Conservation (phyloP, 2,329 filamentous ascomycete species). For the Colletotrichum godetiae region DNA sequence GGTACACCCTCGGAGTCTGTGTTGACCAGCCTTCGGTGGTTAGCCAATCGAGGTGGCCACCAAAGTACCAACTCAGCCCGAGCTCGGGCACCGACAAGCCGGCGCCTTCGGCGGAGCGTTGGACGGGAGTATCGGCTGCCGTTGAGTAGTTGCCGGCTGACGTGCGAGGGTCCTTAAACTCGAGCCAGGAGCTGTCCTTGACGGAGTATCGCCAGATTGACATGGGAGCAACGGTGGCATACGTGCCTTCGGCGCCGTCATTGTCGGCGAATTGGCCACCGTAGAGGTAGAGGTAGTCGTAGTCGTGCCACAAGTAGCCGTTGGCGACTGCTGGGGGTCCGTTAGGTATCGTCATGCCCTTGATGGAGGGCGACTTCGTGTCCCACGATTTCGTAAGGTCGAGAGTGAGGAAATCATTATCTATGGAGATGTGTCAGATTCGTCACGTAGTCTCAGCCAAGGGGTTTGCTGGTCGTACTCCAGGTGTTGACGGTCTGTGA, state of each 20-base stretch:
- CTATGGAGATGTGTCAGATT: slow-evolving; percentile 46
- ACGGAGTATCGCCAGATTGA: slow-evolving; percentile 80
- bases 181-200: slow-evolving; percentile 67
- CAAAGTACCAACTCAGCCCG: slow-evolving; percentile 82
- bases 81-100: slow-evolving; percentile 76
- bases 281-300: slow-evolving; percentile 77
- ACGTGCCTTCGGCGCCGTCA: slow-evolving; percentile 48
- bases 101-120: slow-evolving; percentile 79
- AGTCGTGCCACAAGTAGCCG: slow-evolving; percentile 82
- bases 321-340: slow-evolving; percentile 78
- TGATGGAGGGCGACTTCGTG: slow-evolving; percentile 70
- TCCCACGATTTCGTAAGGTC: slow-evolving; percentile 81
- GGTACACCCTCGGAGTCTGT: slow-evolving; percentile 71
- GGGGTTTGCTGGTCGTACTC: slow-evolving; percentile 61
- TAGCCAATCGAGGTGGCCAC: slow-evolving; percentile 75
- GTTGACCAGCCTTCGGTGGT: slow-evolving; percentile 76
- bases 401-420: slow-evolving; percentile 79
- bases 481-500: slow-evolving; percentile 73
- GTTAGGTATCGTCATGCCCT: slow-evolving; percentile 70
- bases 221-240: slow-evolving; percentile 65
- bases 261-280: slow-evolving; percentile 79
- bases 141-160: slow-evolving; percentile 73
- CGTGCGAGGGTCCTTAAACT: slow-evolving; percentile 70
- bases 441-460: background rate
- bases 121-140: slow-evolving; percentile 64